Evolutionary conservation across 805 yeast species (phyloP).

Genomic region (Helenozyma baotianmanensis): DNA sequence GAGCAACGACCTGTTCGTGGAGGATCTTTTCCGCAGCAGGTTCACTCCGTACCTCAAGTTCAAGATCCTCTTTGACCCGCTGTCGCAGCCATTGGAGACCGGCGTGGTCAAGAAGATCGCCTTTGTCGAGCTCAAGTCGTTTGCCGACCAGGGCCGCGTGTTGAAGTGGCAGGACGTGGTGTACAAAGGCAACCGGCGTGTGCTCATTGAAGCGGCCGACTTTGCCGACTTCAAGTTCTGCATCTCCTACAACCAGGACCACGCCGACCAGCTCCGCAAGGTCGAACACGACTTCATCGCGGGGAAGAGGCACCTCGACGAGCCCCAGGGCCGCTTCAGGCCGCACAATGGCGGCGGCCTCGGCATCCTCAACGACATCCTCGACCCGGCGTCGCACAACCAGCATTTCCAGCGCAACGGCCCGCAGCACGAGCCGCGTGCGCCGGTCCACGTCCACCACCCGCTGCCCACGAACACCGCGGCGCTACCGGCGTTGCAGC

Average conservation of each 20-base stretch:
- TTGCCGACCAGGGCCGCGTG: conserved; percentile 52
- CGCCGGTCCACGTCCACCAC: too few species aligned
- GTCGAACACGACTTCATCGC: conserved; percentile 28
- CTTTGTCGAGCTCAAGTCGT: conserved; percentile 52
- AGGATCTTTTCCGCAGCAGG: conserved; percentile 60
- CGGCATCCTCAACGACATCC: too few species aligned
- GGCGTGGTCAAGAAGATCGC: conserved; percentile 51
- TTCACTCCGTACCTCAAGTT: conserved; percentile 54
- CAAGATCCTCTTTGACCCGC: conserved; percentile 56
- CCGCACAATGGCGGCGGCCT: neutral
- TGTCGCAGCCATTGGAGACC: conserved; percentile 32
- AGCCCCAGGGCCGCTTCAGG: neutral
- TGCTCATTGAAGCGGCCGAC: conserved; percentile 36
- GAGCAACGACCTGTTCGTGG: conserved; percentile 47
- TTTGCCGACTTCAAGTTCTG: conserved; percentile 37
- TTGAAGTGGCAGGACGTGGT: conserved; percentile 60
- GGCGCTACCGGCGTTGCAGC: too few species aligned
- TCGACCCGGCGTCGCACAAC: too few species aligned
- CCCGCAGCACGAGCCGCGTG: too few species aligned
- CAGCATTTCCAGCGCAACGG: too few species aligned
- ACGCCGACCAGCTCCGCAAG: conserved; percentile 25
- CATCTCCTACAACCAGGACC: conserved; percentile 35
- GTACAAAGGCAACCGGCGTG: conserved; percentile 39
- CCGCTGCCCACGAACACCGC: too few species aligned
- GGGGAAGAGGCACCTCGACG: neutral